These are phyloP conservation scores for Chaetomium sp. DNA, from an alignment of 2,329 filamentous ascomycete species.

Conservation along the genomic window DNA sequence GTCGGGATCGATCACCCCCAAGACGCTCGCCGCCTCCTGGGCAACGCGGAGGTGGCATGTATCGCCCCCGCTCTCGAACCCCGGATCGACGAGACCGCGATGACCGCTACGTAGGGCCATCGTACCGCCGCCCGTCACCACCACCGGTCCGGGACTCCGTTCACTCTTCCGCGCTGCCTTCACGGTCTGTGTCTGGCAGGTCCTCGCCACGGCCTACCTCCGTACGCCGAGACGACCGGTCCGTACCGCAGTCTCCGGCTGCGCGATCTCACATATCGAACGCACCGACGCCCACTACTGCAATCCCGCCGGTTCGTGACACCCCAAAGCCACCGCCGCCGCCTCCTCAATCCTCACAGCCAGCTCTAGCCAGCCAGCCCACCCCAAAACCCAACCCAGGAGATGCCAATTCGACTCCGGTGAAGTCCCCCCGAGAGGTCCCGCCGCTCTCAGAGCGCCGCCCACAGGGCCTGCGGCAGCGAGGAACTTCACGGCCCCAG, in stretches of 20 bases:
- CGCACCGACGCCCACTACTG: constrained; percentile 20
- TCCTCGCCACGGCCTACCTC: constrained; percentile 56
- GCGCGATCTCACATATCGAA: constrained; percentile 35
- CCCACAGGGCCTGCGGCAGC: constrained; percentile 49
- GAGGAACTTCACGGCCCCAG: constrained; percentile 45
- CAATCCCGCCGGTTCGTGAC: constrained; percentile 23
- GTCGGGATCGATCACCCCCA: constrained; percentile 42
- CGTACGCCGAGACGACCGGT: constrained; percentile 50
- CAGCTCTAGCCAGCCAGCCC: constrained; percentile 18
- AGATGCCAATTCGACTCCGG: constrained; percentile 38
- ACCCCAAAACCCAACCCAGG: constrained; percentile 30
- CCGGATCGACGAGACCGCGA: constrained; percentile 53
- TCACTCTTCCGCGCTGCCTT: constrained; percentile 54
- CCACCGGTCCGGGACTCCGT: constrained; percentile 53
- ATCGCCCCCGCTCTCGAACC: constrained; percentile 57
- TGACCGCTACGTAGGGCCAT: constrained; percentile 43
- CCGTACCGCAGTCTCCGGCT: constrained; percentile 50
- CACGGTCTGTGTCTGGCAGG: constrained; percentile 53
- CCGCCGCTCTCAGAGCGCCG: constrained; percentile 55
- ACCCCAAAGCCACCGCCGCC: constrained; percentile 24
- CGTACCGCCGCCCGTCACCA: constrained; percentile 52
- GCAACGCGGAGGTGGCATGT: constrained; percentile 47
- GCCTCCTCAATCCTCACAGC: constrained; percentile 21
- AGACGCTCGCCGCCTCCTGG: constrained; percentile 45
- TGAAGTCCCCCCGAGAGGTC: constrained; percentile 58